Evolutionary conservation across 2,329 filamentous ascomycete genomes (phyloP).

Genomic region (Arthrobotrys sinensis): DNA sequence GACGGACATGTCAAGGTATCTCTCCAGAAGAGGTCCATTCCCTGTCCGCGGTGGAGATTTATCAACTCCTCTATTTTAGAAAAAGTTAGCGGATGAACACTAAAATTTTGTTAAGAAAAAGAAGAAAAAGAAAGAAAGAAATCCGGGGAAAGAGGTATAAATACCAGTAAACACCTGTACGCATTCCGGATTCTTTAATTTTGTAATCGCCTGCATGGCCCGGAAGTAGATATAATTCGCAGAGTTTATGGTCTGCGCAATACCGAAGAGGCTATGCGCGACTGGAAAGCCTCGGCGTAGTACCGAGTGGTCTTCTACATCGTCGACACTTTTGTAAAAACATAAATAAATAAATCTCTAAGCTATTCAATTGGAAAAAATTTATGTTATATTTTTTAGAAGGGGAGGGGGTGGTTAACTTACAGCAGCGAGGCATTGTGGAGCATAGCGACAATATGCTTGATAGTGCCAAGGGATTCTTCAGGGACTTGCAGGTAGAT

Average conservation of each 20-base stretch:
- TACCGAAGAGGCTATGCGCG: conserved; percentile 86
- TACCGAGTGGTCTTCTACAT: conserved; percentile 85
- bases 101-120: too few relatives aligned
- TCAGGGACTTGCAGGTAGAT: conserved; percentile 82
- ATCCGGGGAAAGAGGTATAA: background rate
- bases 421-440: conserved; percentile 84
- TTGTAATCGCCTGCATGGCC: conserved; percentile 81
- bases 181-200: conserved; percentile 77
- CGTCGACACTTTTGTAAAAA: conserved; percentile 75
- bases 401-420: conserved; percentile 39
- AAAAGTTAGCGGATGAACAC: background rate
- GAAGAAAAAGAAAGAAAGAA: too few relatives aligned
- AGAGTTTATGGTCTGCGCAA: conserved; percentile 89
- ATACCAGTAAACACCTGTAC: conserved; percentile 77
- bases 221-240: conserved; percentile 91
- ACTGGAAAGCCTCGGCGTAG: conserved; percentile 85
- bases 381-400: background rate
- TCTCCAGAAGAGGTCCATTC: conserved; percentile 92
- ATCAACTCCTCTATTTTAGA: conserved; percentile 77
- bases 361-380: background rate
- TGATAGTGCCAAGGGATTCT: conserved; percentile 80
- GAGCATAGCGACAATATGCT: conserved; percentile 84
- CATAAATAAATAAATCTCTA: background rate
- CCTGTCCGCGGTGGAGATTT: conserved; percentile 88
- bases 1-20: conserved; percentile 86